Evolutionary conservation across 1,284 basidiomycete genomes (phyloP), one percentile per base, ranked within the genome.

Genomic region (Cryptococcus maquisensis): DNA sequence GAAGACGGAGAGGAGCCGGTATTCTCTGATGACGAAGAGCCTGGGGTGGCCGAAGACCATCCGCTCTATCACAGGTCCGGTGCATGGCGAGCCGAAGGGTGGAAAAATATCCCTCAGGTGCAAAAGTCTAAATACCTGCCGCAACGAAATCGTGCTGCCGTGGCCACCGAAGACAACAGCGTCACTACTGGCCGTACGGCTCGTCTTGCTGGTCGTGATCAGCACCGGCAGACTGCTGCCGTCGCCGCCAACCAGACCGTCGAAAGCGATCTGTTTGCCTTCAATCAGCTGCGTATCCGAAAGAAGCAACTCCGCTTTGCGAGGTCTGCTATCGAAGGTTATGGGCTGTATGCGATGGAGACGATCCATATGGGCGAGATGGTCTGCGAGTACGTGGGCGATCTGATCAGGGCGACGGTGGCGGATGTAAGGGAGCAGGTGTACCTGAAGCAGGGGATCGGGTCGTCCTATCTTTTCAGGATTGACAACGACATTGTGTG

Each of bases 331-430:
- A 99, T 99, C 63, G 95, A 98, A 74, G 94, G 96, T 65, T 98
- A 95, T 88, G 95, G 96, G 4, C 73, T 98, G 67, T 96, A 95
- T 71, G 91, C 93, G 32, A 88, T 94, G 85, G 92, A 96, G 79
- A 84, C 85, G 68, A 98, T 99, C 66, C 85, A 89, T 15, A 80
- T 84, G 20, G 92, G 93, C 5, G 96, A 99, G 77, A 98, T 99
- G 92, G 95, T 99, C 42, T 98, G 98, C 77, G 96, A 99, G 78
- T 99, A 99, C 68, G 96, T 99, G 9, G 96, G 96, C 35, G 96
- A 99, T 80, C 83, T 98, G 58, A 89, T 96, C 60, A 83, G 96
- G 23, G 91, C 94, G 53, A 88, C 91, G 65, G 92, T 99, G 4
- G 95, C 96, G 24, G 96, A 98, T 71, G 90, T 94, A 73, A 83